phyloP scores from a whole-genome alignment of 1,284 basidiomycete genomes.

The Sparassis latifolia region DNA sequence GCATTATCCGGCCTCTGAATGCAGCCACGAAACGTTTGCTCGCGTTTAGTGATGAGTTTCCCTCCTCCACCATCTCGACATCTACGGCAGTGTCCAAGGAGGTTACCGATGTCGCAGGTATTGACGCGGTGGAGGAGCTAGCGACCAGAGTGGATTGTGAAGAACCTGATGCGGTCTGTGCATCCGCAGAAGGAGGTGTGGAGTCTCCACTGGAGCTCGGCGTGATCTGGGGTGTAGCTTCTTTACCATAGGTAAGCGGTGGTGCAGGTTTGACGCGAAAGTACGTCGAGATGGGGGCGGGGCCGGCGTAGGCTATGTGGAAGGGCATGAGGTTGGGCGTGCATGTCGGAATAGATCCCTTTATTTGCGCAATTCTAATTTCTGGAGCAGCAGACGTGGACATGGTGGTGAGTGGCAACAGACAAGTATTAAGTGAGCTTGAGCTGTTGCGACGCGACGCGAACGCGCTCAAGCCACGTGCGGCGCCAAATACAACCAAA shows the following conservation, averaged over 20 bases:
- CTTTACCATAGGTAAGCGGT: conserved; percentile 26
- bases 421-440: not conserved
- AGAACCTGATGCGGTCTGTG: not conserved
- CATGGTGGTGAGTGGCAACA: not conserved
- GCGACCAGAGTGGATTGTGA: conserved; percentile 14
- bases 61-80: conserved; percentile 5
- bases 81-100: conserved; percentile 5
- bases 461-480: not conserved
- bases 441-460: not conserved
- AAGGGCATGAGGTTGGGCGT: conserved; percentile 75
- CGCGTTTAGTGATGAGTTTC: too few species aligned
- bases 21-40: conserved; percentile 39
- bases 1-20: conserved; percentile 67
- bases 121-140: conserved; percentile 7
- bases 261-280: conserved; percentile 48
- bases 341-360: conserved; percentile 24
- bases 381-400: not conserved
- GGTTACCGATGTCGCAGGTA: not conserved
- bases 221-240: conserved; percentile 7
- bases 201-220: not conserved
- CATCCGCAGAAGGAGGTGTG: not conserved
- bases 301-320: conserved; percentile 63
- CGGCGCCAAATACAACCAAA: not conserved
- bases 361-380: not conserved
- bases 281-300: conserved; percentile 67